Conservation (phyloP, 2,329 filamentous ascomycete species). For the Aureobasidium zeae region DNA sequence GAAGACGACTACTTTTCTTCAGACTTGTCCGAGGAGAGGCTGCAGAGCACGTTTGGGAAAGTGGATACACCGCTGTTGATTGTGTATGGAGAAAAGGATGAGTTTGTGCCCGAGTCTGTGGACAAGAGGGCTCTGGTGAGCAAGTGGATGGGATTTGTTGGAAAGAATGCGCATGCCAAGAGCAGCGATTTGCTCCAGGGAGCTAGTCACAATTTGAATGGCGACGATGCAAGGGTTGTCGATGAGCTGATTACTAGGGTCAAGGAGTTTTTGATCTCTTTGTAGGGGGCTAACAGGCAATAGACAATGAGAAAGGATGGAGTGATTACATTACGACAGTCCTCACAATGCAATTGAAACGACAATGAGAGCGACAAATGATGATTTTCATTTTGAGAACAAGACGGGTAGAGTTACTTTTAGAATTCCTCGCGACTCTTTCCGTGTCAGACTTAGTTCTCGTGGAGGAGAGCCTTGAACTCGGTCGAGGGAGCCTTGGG, state of each 20-base stretch:
- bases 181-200: conserved; percentile 41
- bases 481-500: conserved; percentile 44
- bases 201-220: conserved; percentile 44
- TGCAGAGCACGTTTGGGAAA: conserved; percentile 56
- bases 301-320: no score
- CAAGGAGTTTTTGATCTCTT: conserved; percentile 32
- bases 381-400: conserved; percentile 9
- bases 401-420: conserved; percentile 12
- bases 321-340: not conserved
- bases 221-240: conserved; percentile 38
- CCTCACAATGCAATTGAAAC: not conserved
- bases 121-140: conserved; percentile 50
- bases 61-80: conserved; percentile 52
- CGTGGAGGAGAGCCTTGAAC: conserved; percentile 42
- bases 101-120: conserved; percentile 50
- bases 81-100: conserved; percentile 56
- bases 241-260: conserved; percentile 44
- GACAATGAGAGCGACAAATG: conserved; percentile 1
- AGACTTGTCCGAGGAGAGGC: conserved; percentile 53
- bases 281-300: no score
- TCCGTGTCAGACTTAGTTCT: conserved; percentile 34
- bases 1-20: conserved; percentile 87
- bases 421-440: conserved; percentile 5
- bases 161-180: conserved; percentile 40
- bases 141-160: conserved; percentile 45